Evolutionary conservation across 176 grass and related monocot species (phyloP).

Genomic region (Eleusine indica): DNA sequence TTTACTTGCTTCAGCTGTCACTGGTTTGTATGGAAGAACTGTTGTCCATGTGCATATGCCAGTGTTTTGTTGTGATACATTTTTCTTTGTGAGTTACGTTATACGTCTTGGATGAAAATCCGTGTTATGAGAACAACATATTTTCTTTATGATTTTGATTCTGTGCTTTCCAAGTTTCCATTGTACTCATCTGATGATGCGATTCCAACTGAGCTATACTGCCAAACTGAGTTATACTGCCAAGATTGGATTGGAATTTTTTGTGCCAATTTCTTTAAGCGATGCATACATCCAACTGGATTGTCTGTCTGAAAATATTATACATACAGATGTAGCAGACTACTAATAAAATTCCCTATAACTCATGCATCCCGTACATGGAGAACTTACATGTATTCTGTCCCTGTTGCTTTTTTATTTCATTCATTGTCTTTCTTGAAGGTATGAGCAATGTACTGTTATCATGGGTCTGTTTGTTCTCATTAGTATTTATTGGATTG

Average conservation of each 20-base stretch:
- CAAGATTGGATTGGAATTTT: background rate
- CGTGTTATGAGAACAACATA: no score
- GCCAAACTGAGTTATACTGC: background rate
- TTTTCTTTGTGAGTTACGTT: background rate
- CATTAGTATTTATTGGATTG: background rate
- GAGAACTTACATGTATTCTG: background rate
- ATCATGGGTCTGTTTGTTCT: no score
- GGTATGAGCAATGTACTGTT: background rate
- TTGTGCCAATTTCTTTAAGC: background rate
- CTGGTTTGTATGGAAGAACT: constrained; percentile 1
- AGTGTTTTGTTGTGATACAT: background rate
- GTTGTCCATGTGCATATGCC: background rate
- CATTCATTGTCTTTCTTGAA: background rate
- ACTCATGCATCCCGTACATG: background rate
- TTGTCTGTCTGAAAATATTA: background rate
- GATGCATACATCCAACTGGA: background rate
- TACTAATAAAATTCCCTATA: background rate
- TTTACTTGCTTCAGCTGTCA: background rate
- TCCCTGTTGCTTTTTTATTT: background rate
- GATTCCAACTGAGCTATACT: background rate
- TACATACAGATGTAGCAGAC: background rate
- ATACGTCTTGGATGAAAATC: background rate
- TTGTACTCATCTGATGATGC: background rate
- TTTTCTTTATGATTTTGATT: background rate
- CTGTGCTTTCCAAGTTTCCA: constrained; percentile 1